phyloP scores from a whole-genome alignment of 495 filamentous ascomycete genomes.

The Hypoxylon rickii region DNA sequence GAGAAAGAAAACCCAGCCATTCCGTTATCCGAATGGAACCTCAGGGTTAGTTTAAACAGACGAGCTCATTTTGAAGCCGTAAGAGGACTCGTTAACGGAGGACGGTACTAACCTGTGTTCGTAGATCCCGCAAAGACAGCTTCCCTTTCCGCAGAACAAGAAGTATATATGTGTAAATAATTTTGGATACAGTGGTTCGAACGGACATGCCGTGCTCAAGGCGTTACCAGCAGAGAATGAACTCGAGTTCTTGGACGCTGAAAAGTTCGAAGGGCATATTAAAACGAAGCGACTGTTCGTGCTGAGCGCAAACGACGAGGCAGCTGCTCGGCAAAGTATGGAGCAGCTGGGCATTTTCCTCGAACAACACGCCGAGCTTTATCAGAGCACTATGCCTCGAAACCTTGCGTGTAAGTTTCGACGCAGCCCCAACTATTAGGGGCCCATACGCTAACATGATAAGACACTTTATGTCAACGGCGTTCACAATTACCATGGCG shows the following conservation, averaged over 20 bases:
- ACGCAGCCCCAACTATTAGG: too few species aligned
- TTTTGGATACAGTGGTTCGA: constrained; percentile 45
- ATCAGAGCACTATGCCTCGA: constrained; percentile 45
- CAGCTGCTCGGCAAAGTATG: constrained; percentile 33
- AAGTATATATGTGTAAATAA: constrained; percentile 50
- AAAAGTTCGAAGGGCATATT: constrained; percentile 27
- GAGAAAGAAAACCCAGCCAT: constrained; percentile 58
- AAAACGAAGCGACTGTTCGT: constrained; percentile 31
- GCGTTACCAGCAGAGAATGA: constrained; percentile 25
- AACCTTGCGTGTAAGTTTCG: constrained; percentile 41
- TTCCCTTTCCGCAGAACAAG: constrained; percentile 43
- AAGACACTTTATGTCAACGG: constrained; percentile 46
- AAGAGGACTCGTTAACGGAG: neutral
- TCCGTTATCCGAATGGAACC: constrained; percentile 51
- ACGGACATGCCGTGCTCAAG: constrained; percentile 26
- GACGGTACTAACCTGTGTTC: constrained; percentile 8
- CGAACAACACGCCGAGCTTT: constrained; percentile 53
- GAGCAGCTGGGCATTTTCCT: constrained; percentile 43
- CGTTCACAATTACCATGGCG: constrained; percentile 47
- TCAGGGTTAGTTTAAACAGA: constrained; percentile 39
- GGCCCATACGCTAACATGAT: neutral
- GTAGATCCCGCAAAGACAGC: constrained; percentile 38
- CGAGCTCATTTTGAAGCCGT: neutral
- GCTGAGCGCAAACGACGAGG: constrained; percentile 35
- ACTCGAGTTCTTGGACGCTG: constrained; percentile 23